Evolutionary conservation across 129 eudicot genomes (phyloP).

Genomic region (Silybum marianum): DNA sequence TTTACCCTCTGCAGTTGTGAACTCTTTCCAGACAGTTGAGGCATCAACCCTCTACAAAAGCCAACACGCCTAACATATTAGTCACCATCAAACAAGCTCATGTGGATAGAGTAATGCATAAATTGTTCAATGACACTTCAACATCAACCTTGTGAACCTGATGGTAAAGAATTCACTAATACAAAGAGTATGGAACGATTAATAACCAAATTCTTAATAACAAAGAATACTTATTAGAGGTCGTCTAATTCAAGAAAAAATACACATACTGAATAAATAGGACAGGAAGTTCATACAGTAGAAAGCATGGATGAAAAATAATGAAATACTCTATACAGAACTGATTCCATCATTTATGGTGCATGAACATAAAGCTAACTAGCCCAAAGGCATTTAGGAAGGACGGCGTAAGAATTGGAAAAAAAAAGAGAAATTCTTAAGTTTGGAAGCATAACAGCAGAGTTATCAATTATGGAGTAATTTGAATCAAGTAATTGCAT

Average conservation of each 20-base stretch:
- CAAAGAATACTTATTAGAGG: neutral
- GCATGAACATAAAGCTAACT: neutral
- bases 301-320: neutral
- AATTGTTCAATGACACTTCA: neutral
- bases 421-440: neutral
- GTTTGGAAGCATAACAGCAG: neutral
- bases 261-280: neutral
- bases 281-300: neutral
- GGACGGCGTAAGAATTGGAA: neutral
- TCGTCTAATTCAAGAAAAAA: neutral
- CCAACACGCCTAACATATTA: constrained; percentile 15
- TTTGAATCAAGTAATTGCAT: neutral
- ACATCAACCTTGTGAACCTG: neutral
- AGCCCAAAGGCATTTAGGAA: neutral
- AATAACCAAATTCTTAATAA: neutral
- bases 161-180: neutral
- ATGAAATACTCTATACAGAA: neutral
- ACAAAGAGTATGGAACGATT: neutral
- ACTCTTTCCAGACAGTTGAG: constrained; percentile 96
- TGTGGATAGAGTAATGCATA: neutral
- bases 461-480: neutral
- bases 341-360: constrained; percentile 2
- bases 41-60: constrained; percentile 92
- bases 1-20: constrained; percentile 93
- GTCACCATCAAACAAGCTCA: neutral